Percentiles rank a stretch among this genome's conserved stretches.
Evolutionary conservation across 2,329 filamentous ascomycete species (phyloP).

Genomic region (Lizonia empirigonia): DNA sequence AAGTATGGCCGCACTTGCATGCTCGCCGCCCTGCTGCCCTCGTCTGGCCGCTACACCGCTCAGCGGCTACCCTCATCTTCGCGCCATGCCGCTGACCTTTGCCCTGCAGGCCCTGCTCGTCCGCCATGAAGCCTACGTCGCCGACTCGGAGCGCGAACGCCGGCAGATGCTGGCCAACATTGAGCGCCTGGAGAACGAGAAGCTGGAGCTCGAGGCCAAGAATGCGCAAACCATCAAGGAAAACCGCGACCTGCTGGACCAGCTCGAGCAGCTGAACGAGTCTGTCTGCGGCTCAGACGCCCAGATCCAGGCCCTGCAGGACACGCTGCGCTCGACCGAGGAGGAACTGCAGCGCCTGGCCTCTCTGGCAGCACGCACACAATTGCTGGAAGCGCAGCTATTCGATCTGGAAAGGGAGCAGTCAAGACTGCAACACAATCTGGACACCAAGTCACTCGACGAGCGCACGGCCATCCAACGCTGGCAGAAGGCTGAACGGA

Average conservation of each 20-base stretch:
- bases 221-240: constrained; percentile 82
- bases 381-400: constrained; percentile 80
- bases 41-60: constrained; percentile 17
- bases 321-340: constrained; percentile 77
- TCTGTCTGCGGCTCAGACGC: constrained; percentile 80
- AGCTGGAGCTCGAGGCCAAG: constrained; percentile 69
- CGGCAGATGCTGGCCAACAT: constrained; percentile 73
- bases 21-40: constrained; percentile 18
- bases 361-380: constrained; percentile 73
- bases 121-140: constrained; percentile 93
- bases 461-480: constrained; percentile 78
- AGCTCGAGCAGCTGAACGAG: constrained; percentile 82
- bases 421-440: constrained; percentile 68
- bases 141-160: constrained; percentile 86
- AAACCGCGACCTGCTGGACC: constrained; percentile 79
- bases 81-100: constrained; percentile 67
- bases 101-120: constrained; percentile 82
- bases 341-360: constrained; percentile 77
- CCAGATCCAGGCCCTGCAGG: constrained; percentile 76
- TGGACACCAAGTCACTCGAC: constrained; percentile 73
- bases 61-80: constrained; percentile 20
- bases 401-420: constrained; percentile 82
- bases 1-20: constrained; percentile 68
- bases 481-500: constrained; percentile 84
- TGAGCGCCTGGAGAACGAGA: constrained; percentile 74